Evolutionary conservation across 2,329 filamentous ascomycete genomes (phyloP).

Genomic region (Plectosphaerella cucumerina): DNA sequence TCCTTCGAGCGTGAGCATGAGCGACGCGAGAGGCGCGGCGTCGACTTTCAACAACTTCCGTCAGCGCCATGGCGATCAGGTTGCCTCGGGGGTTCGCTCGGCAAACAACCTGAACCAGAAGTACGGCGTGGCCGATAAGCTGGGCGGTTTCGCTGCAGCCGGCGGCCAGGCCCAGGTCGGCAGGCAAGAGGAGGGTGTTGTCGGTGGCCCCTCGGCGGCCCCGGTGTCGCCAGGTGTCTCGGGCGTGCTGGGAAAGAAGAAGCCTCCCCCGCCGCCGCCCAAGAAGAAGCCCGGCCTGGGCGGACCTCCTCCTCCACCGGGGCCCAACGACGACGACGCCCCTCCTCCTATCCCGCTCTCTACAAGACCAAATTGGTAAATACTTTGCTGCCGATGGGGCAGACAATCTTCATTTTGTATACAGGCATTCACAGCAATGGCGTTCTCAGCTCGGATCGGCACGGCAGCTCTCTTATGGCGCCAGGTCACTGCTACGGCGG

Average conservation of each 20-base stretch:
- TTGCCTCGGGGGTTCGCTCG: slow-evolving; percentile 53
- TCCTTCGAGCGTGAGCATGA: slow-evolving; percentile 55
- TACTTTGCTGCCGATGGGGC: not conserved
- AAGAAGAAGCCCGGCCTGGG: slow-evolving; percentile 46
- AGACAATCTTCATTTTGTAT: not conserved
- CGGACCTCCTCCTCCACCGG: slow-evolving; percentile 7
- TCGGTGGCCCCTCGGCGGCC: not conserved
- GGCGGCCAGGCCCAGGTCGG: slow-evolving; percentile 11
- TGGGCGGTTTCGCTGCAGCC: slow-evolving; percentile 20
- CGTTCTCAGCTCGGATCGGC: not conserved
- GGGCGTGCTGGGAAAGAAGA: slow-evolving; percentile 42
- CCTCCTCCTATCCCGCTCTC: slow-evolving; percentile 51
- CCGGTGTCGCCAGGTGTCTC: slow-evolving; percentile 5
- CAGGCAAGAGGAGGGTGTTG: slow-evolving; percentile 9
- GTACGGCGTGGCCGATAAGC: slow-evolving; percentile 47
- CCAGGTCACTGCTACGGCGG: too few species aligned
- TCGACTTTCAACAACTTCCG: slow-evolving; percentile 65
- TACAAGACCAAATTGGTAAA: slow-evolving; percentile 43
- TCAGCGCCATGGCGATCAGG: slow-evolving; percentile 65
- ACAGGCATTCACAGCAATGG: not conserved
- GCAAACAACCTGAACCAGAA: slow-evolving; percentile 58
- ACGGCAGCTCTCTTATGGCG: too few species aligned
- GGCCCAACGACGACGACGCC: slow-evolving; percentile 20
- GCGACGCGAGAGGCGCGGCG: slow-evolving; percentile 54
- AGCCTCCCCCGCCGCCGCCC: slow-evolving; percentile 45